These are phyloP conservation scores for Cryptococcus sp. DNA, from an alignment of 1,284 basidiomycete genomes.

Conservation along the genomic window DNA sequence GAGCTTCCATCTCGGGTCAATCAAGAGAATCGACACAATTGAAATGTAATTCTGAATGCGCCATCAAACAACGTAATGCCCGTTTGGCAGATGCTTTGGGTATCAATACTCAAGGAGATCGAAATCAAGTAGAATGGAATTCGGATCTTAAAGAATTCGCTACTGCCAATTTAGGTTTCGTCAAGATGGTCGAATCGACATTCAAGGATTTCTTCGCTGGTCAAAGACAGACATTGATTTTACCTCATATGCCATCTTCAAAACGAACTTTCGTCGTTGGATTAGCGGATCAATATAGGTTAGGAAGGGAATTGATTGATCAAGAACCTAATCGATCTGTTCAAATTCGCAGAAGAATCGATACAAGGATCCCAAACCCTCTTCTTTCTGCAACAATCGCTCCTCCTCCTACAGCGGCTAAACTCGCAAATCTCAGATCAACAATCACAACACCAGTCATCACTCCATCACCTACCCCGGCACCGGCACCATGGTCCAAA, in stretches of 20 bases:
- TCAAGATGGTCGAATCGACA: slow-evolving; percentile 67
- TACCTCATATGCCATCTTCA: slow-evolving; percentile 71
- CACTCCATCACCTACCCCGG: slow-evolving; percentile 2
- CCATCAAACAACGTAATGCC: slow-evolving; percentile 75
- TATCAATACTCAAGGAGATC: slow-evolving; percentile 52
- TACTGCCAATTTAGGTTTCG: slow-evolving; percentile 60
- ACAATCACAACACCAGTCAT: neutral
- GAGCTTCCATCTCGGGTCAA: slow-evolving; percentile 54
- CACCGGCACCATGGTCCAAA: slow-evolving; percentile 3
- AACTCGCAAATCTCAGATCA: slow-evolving; percentile 5
- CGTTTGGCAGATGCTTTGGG: slow-evolving; percentile 81
- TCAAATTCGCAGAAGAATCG: slow-evolving; percentile 70
- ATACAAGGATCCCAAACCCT: slow-evolving; percentile 69
- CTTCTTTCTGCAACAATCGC: slow-evolving; percentile 55
- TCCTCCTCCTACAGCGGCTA: slow-evolving; percentile 10
- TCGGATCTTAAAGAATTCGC: slow-evolving; percentile 63
- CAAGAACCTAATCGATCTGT: slow-evolving; percentile 73
- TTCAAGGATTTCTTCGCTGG: slow-evolving; percentile 71
- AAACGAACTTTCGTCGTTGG: slow-evolving; percentile 71
- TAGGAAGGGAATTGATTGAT: slow-evolving; percentile 76
- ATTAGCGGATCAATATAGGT: slow-evolving; percentile 71
- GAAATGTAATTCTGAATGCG: slow-evolving; percentile 76
- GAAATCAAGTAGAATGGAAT: slow-evolving; percentile 53
- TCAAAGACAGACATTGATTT: slow-evolving; percentile 63
- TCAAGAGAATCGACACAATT: slow-evolving; percentile 51